Percentiles rank a stretch among this genome's conserved stretches.
phyloP scores from a whole-genome alignment of 768 basidiomycete genomes.

The Auricularia heimuer region DNA sequence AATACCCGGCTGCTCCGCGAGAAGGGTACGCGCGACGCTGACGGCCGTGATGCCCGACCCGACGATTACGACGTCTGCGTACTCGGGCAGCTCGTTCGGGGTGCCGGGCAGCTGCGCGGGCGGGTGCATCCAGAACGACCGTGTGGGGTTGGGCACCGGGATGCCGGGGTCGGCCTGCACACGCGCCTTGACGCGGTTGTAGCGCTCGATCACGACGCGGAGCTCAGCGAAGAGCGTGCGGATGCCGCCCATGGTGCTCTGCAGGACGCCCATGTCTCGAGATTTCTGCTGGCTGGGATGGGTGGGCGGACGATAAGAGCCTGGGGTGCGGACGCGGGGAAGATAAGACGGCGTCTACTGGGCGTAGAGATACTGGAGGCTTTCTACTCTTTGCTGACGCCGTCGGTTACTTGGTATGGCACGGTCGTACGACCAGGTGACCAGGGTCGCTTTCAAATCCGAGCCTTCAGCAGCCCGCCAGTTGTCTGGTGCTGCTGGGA shows the following conservation, averaged over 20 bases:
- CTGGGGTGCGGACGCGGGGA: too few species aligned
- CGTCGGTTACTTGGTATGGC: too few species aligned
- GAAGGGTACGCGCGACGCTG: constrained; percentile 43
- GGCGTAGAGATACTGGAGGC: too few species aligned
- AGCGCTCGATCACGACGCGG: background rate
- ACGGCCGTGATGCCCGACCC: constrained; percentile 74
- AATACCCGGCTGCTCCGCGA: constrained; percentile 25
- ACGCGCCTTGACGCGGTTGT: constrained; percentile 23
- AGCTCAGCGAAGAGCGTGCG: background rate
- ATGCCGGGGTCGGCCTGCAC: constrained; percentile 39
- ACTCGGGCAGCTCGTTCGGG: constrained; percentile 25
- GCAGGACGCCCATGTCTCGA: background rate
- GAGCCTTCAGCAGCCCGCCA: too few species aligned
- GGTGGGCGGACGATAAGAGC: too few species aligned
- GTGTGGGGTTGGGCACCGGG: constrained; percentile 43
- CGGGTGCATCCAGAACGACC: constrained; percentile 57
- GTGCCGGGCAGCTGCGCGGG: constrained; percentile 3
- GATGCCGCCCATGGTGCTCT: background rate
- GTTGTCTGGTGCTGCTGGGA: too few species aligned
- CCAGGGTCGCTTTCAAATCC: too few species aligned
- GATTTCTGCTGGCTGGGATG: too few species aligned
- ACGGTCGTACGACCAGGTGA: too few species aligned
- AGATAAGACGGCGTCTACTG: too few species aligned
- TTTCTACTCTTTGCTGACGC: too few species aligned
- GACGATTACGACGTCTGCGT: constrained; percentile 62